phyloP scores from a whole-genome alignment of 2,329 filamentous ascomycete species.

The Penicillium sp. region DNA sequence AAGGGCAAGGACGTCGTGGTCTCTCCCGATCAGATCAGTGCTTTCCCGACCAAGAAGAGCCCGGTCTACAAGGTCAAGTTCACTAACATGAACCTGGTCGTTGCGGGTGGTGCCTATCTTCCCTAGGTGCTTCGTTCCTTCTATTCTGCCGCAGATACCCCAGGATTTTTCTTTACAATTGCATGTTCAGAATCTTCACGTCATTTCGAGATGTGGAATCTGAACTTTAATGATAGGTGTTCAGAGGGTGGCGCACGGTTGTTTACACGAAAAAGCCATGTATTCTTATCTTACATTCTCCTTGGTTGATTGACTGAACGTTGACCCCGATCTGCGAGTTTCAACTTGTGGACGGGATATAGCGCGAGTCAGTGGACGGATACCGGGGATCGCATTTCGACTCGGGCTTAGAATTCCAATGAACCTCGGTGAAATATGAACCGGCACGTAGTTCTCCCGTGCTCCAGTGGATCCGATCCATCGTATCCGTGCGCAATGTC shows the following conservation, averaged over 20 bases:
- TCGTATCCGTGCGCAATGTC: too few species aligned
- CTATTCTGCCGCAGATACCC: slow-evolving; percentile 21
- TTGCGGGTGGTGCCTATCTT: slow-evolving; percentile 73
- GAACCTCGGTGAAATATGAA: not conserved
- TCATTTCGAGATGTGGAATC: not conserved
- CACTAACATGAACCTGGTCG: slow-evolving; percentile 89
- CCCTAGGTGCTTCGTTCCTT: slow-evolving; percentile 37
- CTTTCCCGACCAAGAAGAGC: slow-evolving; percentile 93
- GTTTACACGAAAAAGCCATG: not conserved
- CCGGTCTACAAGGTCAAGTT: slow-evolving; percentile 92
- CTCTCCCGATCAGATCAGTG: slow-evolving; percentile 88
- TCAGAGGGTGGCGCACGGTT: not conserved
- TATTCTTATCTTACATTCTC: not conserved
- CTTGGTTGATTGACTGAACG: not conserved
- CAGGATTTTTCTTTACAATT: slow-evolving; percentile 1
- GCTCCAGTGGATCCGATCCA: too few species aligned
- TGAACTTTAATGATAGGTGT: not conserved
- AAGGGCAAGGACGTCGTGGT: slow-evolving; percentile 87
- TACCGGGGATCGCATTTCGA: too few species aligned
- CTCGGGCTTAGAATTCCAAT: too few species aligned
- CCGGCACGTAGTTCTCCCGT: not conserved
- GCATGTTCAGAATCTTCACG: not conserved
- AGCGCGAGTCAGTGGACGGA: not conserved
- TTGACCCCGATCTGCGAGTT: not conserved
- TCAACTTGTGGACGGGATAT: not conserved